Base-by-base conservation (phyloP, 2,329 filamentous ascomycete genomes). In the Cladosporium sp. region DNA sequence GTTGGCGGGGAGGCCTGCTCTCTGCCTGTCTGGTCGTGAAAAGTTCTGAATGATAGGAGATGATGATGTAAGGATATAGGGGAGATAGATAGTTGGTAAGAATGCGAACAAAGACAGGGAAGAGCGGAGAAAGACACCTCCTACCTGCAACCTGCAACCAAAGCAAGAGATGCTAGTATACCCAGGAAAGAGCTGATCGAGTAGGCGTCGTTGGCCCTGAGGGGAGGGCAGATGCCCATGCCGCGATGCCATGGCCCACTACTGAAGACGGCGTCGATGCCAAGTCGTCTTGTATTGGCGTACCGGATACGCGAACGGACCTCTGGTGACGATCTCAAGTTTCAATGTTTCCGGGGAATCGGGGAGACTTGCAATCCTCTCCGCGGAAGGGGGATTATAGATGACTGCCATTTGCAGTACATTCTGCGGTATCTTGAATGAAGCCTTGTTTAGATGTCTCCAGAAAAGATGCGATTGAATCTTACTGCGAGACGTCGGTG, bases 161-260 rank as follows among this genome's bases (percentile, higher is more conserved):
- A 32, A 27, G 18, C 27, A 40, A 41, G 45, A 41, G 37, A 18
- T 34, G 39, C 36, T 17, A 38, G 18, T 41, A 41, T 38, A 29
- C 45, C 45, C 29, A 36, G 37, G 19, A 24, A 32, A 18, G 45
- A 37, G 39, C 9, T 13, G 22, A 19, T 38, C 9, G 37, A 48
- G 45, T n/a, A 22, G 37, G n/a, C 20, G 45, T 48, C 7, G 27
- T 41, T 24, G 29, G 19, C 37, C 37, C 45, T 24, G 44, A 48
- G 45, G 37, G 45, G 45, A 27, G 20, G 13, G 32, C 8, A 7
- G 13, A 22, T 40, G 45, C 24, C 45, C 32, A 48, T 48, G 45
- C 45, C 36, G 11, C 44, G 44, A 27, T 48, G 44, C 44, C 45
- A 48, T 48, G 45, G 45, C 45, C 45, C 37, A 24, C 45, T 48